These are phyloP conservation scores for Parvularia atlantis DNA, from an alignment of 78 protist genomes.

Conservation along the genomic window DNA sequence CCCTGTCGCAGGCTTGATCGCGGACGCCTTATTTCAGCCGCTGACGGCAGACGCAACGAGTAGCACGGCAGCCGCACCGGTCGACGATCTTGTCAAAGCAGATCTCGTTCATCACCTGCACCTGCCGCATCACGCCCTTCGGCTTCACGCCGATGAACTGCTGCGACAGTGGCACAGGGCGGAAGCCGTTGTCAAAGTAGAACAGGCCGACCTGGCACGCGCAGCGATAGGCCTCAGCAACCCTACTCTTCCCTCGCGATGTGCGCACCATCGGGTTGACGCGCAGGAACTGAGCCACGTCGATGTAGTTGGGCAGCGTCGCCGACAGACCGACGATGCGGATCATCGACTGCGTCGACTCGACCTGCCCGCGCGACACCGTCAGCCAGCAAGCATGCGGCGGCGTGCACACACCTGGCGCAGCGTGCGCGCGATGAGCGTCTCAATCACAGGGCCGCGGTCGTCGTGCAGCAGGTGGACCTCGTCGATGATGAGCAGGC, in stretches of 20 bases:
- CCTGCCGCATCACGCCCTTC: background rate
- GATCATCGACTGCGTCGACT: conserved; percentile 82
- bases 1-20: conserved; percentile 23
- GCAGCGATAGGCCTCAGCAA: too few species aligned
- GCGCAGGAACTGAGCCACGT: conserved; percentile 90
- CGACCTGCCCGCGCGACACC: too few species aligned
- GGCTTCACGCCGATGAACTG: conserved; percentile 80
- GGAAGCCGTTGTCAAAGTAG: conserved; percentile 73
- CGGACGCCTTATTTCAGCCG: too few species aligned
- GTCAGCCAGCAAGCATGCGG: too few species aligned
- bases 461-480: conserved; percentile 96
- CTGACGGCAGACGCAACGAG: background rate
- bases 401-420: too few species aligned
- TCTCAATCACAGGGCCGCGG: conserved; percentile 96
- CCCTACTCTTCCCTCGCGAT: too few species aligned
- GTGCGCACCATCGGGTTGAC: conserved; percentile 31
- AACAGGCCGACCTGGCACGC: conserved; percentile 70
- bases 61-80: background rate
- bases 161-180: conserved; percentile 94
- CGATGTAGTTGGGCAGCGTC: conserved; percentile 97
- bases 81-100: conserved; percentile 50
- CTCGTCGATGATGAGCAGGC: conserved; percentile 94
- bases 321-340: conserved; percentile 98
- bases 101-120: conserved; percentile 44
- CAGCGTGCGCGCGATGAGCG: conserved; percentile 39